Conservation (phyloP, 2,329 filamentous ascomycete species). For the Neoarthrinium moseri region DNA sequence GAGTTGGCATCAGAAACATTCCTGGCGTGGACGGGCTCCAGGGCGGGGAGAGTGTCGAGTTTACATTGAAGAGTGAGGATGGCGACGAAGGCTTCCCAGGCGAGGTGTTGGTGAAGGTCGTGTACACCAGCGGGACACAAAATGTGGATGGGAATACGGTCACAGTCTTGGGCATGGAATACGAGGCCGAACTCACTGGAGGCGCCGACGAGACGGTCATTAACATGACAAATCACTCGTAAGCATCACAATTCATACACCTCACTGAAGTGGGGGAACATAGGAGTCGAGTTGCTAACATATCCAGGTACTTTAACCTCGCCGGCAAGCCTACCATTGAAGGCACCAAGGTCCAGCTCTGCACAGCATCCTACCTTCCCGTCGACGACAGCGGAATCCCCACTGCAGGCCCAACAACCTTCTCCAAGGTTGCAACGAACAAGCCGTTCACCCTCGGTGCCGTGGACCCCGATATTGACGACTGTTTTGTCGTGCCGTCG, state of each 20-base stretch:
- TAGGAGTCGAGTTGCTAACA: conserved; percentile 5
- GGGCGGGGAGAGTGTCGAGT: conserved; percentile 66
- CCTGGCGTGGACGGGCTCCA: conserved; percentile 49
- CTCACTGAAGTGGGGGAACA: no score
- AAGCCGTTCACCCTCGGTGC: conserved; percentile 71
- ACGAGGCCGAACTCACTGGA: conserved; percentile 78
- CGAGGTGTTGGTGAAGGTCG: conserved; percentile 72
- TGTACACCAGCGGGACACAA: conserved; percentile 75
- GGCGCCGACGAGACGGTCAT: conserved; percentile 86
- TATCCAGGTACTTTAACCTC: conserved; percentile 63
- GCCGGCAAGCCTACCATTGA: conserved; percentile 50
- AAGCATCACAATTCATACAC: conserved; percentile 21
- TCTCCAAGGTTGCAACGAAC: conserved; percentile 63
- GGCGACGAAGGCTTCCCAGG: conserved; percentile 91
- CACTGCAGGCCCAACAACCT: conserved; percentile 62
- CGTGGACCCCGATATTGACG: conserved; percentile 74
- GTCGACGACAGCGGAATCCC: conserved; percentile 75
- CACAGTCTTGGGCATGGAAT: conserved; percentile 79
- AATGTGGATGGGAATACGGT: conserved; percentile 60
- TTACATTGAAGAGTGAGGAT: conserved; percentile 67
- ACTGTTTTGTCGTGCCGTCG: conserved; percentile 74
- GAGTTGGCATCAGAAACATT: conserved; percentile 51
- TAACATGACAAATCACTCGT: conserved; percentile 96
- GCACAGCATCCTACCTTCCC: conserved; percentile 65
- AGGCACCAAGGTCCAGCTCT: conserved; percentile 66